These are phyloP conservation scores for Starmerella ratchasimensis DNA, from an alignment of 805 yeast species.

Conservation along the genomic window DNA sequence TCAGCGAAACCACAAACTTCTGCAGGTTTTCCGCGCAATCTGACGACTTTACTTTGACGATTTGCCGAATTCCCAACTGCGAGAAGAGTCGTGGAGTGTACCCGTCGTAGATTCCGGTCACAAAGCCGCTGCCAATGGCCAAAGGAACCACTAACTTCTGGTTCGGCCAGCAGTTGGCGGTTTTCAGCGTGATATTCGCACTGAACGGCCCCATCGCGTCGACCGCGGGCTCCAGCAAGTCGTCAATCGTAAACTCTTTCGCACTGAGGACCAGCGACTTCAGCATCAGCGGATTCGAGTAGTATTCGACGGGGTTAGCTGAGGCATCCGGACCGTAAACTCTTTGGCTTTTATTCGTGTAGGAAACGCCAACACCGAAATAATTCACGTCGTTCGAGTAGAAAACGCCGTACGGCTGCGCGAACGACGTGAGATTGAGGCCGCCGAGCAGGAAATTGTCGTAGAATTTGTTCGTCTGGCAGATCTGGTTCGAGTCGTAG, in stretches of 20 bases:
- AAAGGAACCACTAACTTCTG: constrained; percentile 35
- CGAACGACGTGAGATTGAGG: constrained; percentile 42
- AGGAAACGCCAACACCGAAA: constrained; percentile 51
- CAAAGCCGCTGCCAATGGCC: constrained; percentile 73
- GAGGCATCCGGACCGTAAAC: constrained; percentile 36
- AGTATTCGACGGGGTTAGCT: constrained; percentile 33
- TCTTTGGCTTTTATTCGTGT: constrained; percentile 35
- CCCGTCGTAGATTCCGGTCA: constrained; percentile 44
- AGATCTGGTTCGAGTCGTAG: constrained; percentile 34
- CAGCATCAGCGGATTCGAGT: constrained; percentile 41
- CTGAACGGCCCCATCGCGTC: constrained; percentile 40
- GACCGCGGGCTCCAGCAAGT: constrained; percentile 23
- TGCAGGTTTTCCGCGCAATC: constrained; percentile 25
- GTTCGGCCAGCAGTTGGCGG: constrained; percentile 20
- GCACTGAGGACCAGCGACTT: constrained; percentile 48
- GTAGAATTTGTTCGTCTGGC: constrained; percentile 66
- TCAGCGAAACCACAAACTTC: constrained; percentile 32
- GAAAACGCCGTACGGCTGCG: constrained; percentile 56
- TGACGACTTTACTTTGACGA: constrained; percentile 20
- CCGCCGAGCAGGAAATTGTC: constrained; percentile 46
- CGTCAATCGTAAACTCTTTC: constrained; percentile 31
- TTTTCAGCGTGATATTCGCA: constrained; percentile 31
- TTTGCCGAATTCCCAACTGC: constrained; percentile 33
- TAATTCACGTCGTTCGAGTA: constrained; percentile 33
- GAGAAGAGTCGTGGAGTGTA: constrained; percentile 36